Evolutionary conservation across 2,329 filamentous ascomycete species (phyloP), one percentile per base, ranked within the genome.

Genomic region (Fusarium clavum): DNA sequence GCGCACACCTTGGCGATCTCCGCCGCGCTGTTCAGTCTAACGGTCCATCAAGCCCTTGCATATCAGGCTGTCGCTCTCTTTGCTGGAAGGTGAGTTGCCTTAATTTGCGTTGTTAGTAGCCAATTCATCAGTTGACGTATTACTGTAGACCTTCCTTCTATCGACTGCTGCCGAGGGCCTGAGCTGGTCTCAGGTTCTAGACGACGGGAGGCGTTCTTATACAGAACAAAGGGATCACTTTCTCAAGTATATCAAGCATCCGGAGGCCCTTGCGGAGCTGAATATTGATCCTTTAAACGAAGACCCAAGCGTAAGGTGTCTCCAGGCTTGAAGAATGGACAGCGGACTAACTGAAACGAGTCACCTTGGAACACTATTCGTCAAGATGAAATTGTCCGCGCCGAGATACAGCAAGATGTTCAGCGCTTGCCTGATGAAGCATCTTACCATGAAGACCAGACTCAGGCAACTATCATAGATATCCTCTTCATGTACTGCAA

Each of bases 401-500:
- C 90, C 53, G 96, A 99, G 79, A 98, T 99, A 59, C 88, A 92
- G 60, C 96, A 98, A 81, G 96, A 99, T 82, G 94, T 99, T 20
- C 92, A 96, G 73, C 88, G 96, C 70, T 93, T 98, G 79, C 96
- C 95, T 8, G 96, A 98, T 74, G 94, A 96, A 75, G 88, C 89
- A 48, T 97, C 95, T 78, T 99, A 98, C 76, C 94, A 94, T 61
- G 88, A 94, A 72, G 88, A 91, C 14, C 83, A 86, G 16, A 93
- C 92, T 2, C 96, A 98, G 79, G 86, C 85, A 44, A 92, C 93
- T 80, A 90, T 99, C 74, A 82, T 97, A 32, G 93, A 99, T 77
- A 90, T 98, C 32, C 84, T 99, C 34, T 99, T 98, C 80, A 88
- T 99, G 71, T 98, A 94, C 81, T 96, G 94, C 82, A 98, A 97